A percentile compares a stretch with the other conserved stretches of the same genome.
Evolutionary conservation across 306 rosid genomes (phyloP).

Genomic region (Crotalaria pallida): DNA sequence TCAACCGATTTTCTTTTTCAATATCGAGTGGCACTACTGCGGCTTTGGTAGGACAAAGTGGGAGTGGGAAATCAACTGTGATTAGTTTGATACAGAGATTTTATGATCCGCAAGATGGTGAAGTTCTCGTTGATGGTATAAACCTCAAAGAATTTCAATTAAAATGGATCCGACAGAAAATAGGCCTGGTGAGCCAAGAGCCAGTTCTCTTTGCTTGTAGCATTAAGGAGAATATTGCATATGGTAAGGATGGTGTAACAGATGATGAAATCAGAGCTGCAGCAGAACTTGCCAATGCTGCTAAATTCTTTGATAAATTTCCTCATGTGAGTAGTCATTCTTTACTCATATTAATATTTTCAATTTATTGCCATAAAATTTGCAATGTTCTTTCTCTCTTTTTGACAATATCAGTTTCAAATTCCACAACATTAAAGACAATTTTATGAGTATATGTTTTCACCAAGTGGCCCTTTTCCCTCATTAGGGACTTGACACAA

Average conservation of each 20-base stretch:
- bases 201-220: slow-evolving; percentile 64
- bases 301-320: slow-evolving; percentile 61
- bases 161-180: slow-evolving; percentile 79
- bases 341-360: background rate
- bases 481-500: slow-evolving; percentile 44
- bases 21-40: slow-evolving; percentile 63
- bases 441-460: background rate
- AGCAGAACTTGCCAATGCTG: slow-evolving; percentile 72
- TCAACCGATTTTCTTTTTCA: slow-evolving; percentile 51
- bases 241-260: slow-evolving; percentile 68
- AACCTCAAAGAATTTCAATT: slow-evolving; percentile 59
- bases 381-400: background rate
- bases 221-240: slow-evolving; percentile 71
- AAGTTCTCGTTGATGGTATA: slow-evolving; percentile 67
- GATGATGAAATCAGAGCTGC: slow-evolving; percentile 62
- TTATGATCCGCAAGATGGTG: slow-evolving; percentile 75
- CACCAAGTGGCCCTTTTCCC: background rate
- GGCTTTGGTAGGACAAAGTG: slow-evolving; percentile 87
- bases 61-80: slow-evolving; percentile 83
- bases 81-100: slow-evolving; percentile 75
- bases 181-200: slow-evolving; percentile 80
- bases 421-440: background rate
- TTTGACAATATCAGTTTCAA: background rate
- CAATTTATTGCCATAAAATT: background rate
- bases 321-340: slow-evolving; percentile 44